Evolutionary conservation across 2,329 filamentous ascomycete species (phyloP), one percentile per base, ranked within the genome.

Genomic region (Apiospora arundinis): DNA sequence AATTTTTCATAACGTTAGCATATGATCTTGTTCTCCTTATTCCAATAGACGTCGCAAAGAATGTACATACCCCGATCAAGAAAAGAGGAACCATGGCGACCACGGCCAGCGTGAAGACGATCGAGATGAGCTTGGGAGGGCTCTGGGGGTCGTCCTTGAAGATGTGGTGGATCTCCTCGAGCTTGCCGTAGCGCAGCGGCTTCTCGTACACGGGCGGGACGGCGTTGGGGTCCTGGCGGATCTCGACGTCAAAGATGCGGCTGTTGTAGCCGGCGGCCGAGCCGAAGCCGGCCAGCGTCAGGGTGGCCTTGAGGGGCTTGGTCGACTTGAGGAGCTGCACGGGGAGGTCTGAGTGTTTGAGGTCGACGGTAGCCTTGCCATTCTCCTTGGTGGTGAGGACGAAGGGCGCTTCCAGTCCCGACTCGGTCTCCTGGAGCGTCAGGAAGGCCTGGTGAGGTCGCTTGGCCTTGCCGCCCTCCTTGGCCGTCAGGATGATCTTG

Each of bases 371-470:
- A 28, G 90, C 94, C 84, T 97, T 97, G 75, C 96, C 96, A 77
- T 88, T 94, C 12, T 96, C 93, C 85, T 97, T 97, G 67, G 97
- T 85, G 14, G 85, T 91, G 77, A 99, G 87, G 1, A 95, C 91
- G 78, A 95, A 97, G 0, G 95, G 95, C 32, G 95, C 92, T 82
- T 98, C 95, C 66, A 99, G 86, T 46, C 93, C 94, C 14, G 91
- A 92, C 16, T 87, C 84, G 14, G 88, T 85, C 76, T 98, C 95
- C 77, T 90, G 91, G 71, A 99, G 83, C 21, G 96, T 87, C 70
- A 99, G 87, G 85, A 98, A 98, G 7, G 95, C 95, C 83, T 99
- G 96, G 83, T 99, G 96, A 76, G 96, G 94, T 75, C 93, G 91
- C 87, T 95, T 95, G 66, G 90, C 88, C 76, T 91, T 92, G 82